Conservation (phyloP, 2,329 filamentous ascomycete species). For the Parastagonospora avenae region DNA sequence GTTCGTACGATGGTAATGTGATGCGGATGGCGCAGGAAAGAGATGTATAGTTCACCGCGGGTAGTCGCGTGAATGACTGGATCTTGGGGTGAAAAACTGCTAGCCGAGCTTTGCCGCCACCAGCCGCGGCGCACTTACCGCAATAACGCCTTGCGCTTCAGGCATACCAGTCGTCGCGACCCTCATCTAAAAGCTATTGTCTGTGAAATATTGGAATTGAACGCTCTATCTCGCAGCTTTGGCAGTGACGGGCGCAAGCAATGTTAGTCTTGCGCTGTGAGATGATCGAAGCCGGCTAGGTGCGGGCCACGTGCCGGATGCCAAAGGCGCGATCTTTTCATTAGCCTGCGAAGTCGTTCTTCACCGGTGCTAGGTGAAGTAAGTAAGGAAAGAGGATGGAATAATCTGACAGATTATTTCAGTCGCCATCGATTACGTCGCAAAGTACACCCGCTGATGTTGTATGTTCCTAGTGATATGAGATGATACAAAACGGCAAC, state of each 20-base stretch:
- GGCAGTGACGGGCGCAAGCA: too few relatives aligned
- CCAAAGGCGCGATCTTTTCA: background rate
- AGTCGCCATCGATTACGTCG: too few relatives aligned
- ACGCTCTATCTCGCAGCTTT: too few relatives aligned
- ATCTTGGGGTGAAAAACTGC: conserved; percentile 9
- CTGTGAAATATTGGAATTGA: background rate
- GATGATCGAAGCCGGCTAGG: background rate
- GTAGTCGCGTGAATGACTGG: conserved; percentile 28
- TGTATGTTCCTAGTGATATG: too few relatives aligned
- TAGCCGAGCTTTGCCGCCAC: conserved; percentile 5
- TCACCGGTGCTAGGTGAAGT: too few relatives aligned
- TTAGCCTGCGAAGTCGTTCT: too few relatives aligned
- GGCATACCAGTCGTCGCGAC: background rate
- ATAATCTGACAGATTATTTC: too few relatives aligned
- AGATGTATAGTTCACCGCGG: conserved; percentile 22
- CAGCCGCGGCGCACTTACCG: background rate
- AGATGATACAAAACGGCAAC: too few relatives aligned
- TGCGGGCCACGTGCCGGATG: background rate
- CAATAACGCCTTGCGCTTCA: background rate
- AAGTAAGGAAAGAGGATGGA: too few relatives aligned
- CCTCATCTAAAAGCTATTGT: too few relatives aligned
- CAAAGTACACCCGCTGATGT: too few relatives aligned
- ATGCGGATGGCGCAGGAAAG: conserved; percentile 37
- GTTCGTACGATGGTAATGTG: conserved; percentile 20
- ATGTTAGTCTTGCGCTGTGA: too few relatives aligned